phyloP scores from a whole-genome alignment of 2,329 filamentous ascomycete genomes.

The Aureobasidium leucospermi region DNA sequence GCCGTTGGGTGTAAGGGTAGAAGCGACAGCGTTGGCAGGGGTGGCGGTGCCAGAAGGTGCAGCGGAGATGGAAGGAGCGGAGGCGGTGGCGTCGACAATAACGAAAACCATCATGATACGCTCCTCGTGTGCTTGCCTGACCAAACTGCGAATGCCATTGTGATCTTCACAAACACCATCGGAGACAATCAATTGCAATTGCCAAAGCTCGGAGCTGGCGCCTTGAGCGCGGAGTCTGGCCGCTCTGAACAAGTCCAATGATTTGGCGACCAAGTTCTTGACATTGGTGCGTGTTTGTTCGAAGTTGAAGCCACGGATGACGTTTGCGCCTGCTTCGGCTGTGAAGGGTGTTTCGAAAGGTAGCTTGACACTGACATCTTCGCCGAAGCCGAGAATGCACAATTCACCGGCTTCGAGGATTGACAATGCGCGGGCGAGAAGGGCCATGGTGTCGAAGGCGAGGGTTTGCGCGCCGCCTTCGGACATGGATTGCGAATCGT shows the following conservation, averaged over 20 bases:
- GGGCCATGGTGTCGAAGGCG: constrained; percentile 88
- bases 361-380: constrained; percentile 76
- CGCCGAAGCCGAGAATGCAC: constrained; percentile 84
- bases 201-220: constrained; percentile 72
- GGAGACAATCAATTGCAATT: constrained; percentile 84
- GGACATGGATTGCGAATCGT: constrained; percentile 92
- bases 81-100: constrained; percentile 63
- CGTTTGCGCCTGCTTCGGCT: constrained; percentile 70
- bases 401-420: constrained; percentile 95
- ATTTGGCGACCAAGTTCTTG: constrained; percentile 65
- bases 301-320: constrained; percentile 80
- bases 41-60: background rate
- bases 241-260: constrained; percentile 72
- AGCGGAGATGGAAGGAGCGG: background rate
- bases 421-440: constrained; percentile 76
- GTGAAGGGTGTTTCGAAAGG: constrained; percentile 77
- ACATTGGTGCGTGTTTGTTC: constrained; percentile 82
- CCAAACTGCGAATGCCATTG: constrained; percentile 69
- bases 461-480: constrained; percentile 69
- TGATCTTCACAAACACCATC: constrained; percentile 92
- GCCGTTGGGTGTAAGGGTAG: background rate
- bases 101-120: constrained; percentile 98
- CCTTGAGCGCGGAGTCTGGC: constrained; percentile 56
- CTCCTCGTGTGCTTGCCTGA: constrained; percentile 84
- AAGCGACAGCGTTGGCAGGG: constrained; percentile 16